A percentile compares a stretch with the other conserved stretches of the same genome.
Conservation (phyloP, 2,329 filamentous ascomycete genomes). For the Botrytis fabae region DNA sequence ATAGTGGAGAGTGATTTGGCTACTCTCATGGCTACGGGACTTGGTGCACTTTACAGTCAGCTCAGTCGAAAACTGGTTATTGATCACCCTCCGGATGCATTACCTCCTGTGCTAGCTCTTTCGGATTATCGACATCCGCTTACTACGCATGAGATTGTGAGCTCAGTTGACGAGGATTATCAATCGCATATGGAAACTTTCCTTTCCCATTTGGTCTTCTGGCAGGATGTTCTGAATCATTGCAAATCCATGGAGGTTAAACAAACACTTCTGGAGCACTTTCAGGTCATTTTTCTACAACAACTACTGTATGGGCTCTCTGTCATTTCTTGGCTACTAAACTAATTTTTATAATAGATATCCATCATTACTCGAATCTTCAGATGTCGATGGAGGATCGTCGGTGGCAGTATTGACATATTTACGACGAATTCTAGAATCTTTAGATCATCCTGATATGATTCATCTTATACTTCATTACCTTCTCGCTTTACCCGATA, state of each 20-base stretch:
- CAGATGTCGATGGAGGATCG: constrained; percentile 93
- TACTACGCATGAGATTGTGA: constrained; percentile 69
- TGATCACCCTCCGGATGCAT: constrained; percentile 68
- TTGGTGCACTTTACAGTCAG: constrained; percentile 73
- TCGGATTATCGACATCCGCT: constrained; percentile 82
- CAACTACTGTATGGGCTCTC: constrained; percentile 72
- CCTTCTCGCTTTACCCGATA: constrained; percentile 76
- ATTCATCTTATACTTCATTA: constrained; percentile 93
- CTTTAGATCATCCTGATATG: constrained; percentile 89
- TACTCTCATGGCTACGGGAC: constrained; percentile 92
- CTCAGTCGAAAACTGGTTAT: constrained; percentile 78
- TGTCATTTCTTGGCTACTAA: not conserved
- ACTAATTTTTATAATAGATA: constrained; percentile 62
- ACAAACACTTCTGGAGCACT: constrained; percentile 91
- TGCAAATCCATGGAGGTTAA: constrained; percentile 91
- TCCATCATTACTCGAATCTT: constrained; percentile 92
- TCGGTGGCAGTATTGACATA: constrained; percentile 96
- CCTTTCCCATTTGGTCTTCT: constrained; percentile 90
- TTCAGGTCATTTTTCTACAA: constrained; percentile 93
- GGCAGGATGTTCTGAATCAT: constrained; percentile 97
- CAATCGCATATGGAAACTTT: constrained; percentile 90
- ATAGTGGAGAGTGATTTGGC: constrained; percentile 95
- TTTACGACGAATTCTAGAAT: constrained; percentile 84
- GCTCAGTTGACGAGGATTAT: constrained; percentile 72
- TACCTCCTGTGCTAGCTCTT: constrained; percentile 81